A percentile compares a stretch with the other conserved stretches of the same genome.
phyloP scores from a whole-genome alignment of 169 alveolate species.

The Theileria parva region DNA sequence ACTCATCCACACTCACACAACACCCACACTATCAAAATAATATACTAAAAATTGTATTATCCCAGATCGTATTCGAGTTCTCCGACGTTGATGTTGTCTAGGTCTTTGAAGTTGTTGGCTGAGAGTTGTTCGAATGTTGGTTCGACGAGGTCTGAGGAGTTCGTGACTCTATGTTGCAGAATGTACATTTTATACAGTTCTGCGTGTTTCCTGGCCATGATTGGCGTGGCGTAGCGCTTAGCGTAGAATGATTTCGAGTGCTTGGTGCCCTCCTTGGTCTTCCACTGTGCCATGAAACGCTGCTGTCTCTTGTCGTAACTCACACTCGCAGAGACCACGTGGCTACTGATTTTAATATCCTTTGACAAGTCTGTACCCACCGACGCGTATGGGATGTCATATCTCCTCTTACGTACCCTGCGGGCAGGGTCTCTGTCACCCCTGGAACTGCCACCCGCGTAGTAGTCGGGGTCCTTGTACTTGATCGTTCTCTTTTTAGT shows the following conservation, averaged over 20 bases:
- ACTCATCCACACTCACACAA: no score
- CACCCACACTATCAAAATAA: no score
- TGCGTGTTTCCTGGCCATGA: conserved; percentile 71
- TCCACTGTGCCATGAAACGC: conserved; percentile 80
- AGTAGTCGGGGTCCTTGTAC: conserved; percentile 10
- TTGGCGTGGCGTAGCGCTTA: conserved; percentile 63
- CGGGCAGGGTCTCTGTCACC: no score
- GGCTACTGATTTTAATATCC: conserved; percentile 1
- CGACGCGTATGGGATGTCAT: no score
- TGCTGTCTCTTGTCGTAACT: conserved; percentile 75
- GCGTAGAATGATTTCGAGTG: conserved; percentile 76
- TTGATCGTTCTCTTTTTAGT: not conserved
- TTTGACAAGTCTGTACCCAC: not conserved
- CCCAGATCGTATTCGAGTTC: conserved; percentile 14
- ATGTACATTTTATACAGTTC: conserved; percentile 66
- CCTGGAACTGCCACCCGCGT: not conserved
- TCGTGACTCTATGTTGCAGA: conserved; percentile 42
- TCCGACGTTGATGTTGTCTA: conserved; percentile 44
- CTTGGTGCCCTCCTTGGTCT: conserved; percentile 76
- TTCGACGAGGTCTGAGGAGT: conserved; percentile 31
- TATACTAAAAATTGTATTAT: not conserved
- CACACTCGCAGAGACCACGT: conserved; percentile 75
- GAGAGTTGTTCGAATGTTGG: conserved; percentile 67
- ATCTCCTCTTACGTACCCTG: no score
- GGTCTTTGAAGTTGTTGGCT: conserved; percentile 59